Percentiles rank a stretch among this genome's conserved stretches.
phyloP scores from a whole-genome alignment of 2,329 filamentous ascomycete species.

The Emergomyces pasteurianus region DNA sequence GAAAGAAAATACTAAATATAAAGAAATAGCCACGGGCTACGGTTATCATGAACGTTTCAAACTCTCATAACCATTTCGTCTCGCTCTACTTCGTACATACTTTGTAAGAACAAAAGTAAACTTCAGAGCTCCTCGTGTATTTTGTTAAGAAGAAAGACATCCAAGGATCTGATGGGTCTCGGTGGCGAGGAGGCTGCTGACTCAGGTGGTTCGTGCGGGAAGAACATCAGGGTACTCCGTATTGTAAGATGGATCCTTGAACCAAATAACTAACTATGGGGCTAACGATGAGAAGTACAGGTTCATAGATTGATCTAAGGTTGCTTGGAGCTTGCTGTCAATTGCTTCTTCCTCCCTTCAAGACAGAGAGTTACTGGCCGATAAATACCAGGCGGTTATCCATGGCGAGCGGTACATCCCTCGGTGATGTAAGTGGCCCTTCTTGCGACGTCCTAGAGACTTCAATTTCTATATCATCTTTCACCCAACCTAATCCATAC shows the following conservation, averaged over 20 bases:
- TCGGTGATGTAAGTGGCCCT: neutral
- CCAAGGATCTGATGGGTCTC: neutral
- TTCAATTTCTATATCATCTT: neutral
- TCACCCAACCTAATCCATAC: neutral
- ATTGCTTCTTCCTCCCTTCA: neutral
- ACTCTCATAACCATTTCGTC: no score
- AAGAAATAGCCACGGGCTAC: neutral
- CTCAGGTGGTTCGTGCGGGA: neutral
- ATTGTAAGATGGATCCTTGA: no score
- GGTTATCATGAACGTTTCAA: neutral
- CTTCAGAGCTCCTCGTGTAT: neutral
- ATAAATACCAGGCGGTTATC: neutral
- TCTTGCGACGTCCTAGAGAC: neutral
- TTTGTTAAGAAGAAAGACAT: neutral
- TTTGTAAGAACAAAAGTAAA: neutral
- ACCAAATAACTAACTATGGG: no score
- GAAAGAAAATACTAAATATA: no score
- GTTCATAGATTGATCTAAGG: neutral
- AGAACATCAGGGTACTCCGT: no score
- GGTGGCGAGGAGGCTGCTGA: neutral
- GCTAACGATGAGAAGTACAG: neutral
- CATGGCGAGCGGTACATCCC: neutral
- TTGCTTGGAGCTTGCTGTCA: neutral
- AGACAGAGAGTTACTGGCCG: neutral
- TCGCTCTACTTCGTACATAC: no score